Evolutionary conservation across 2,329 filamentous ascomycete genomes (phyloP).

Genomic region (Fusarium phyllophilum): DNA sequence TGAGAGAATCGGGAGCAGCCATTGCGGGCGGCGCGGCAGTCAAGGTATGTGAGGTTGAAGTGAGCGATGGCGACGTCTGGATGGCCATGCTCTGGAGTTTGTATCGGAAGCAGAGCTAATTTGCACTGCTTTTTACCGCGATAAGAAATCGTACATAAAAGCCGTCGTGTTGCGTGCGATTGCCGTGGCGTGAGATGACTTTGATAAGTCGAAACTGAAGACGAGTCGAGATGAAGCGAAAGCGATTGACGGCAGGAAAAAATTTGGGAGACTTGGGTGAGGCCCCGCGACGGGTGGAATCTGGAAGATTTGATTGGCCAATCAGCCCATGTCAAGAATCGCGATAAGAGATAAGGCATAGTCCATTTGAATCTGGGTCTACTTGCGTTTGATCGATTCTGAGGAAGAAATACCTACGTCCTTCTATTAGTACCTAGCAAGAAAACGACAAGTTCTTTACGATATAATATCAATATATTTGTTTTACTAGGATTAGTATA

Average conservation of each 20-base stretch:
- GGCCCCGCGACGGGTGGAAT: slow-evolving; percentile 34
- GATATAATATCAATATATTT: background rate
- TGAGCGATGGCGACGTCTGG: slow-evolving; percentile 67
- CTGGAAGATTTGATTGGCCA: slow-evolving; percentile 31
- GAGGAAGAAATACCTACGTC: background rate
- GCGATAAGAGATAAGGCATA: slow-evolving; percentile 34
- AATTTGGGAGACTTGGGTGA: slow-evolving; percentile 38
- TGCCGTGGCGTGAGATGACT: slow-evolving; percentile 10
- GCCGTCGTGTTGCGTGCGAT: background rate
- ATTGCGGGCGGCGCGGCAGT: slow-evolving; percentile 61
- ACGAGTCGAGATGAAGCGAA: slow-evolving; percentile 13
- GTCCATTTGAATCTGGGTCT: background rate
- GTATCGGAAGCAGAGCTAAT: slow-evolving; percentile 21
- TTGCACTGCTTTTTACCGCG: slow-evolving; percentile 16
- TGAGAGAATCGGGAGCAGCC: slow-evolving; percentile 51
- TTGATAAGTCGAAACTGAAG: slow-evolving; percentile 29
- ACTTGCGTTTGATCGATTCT: background rate
- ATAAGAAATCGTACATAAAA: background rate
- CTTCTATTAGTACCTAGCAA: background rate
- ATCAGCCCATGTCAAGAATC: slow-evolving; percentile 8
- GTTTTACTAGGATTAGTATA: background rate
- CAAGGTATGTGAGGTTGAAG: slow-evolving; percentile 72
- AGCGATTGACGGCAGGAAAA: slow-evolving; percentile 36
- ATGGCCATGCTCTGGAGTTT: slow-evolving; percentile 48
- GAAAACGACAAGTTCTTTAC: background rate